Conservation (phyloP, 2,329 filamentous ascomycete genomes). For the Verticillium albo-atrum region DNA sequence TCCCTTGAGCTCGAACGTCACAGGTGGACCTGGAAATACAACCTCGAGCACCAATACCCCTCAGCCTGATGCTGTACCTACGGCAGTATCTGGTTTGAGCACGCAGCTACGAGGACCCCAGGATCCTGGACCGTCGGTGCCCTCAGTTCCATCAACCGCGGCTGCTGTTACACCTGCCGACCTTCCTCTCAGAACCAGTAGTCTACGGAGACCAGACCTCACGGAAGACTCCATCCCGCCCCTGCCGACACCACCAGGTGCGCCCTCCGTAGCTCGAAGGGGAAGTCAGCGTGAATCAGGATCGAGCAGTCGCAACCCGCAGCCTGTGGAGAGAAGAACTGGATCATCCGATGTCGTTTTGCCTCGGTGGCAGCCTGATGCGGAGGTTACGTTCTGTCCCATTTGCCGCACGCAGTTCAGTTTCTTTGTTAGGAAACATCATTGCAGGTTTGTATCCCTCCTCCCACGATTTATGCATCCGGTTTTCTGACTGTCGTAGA, state of each 20-base stretch:
- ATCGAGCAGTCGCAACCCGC: neutral
- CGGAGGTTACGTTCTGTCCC: slow-evolving; percentile 75
- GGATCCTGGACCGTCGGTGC: neutral
- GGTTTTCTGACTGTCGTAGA: slow-evolving; percentile 28
- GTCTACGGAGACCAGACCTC: slow-evolving; percentile 3
- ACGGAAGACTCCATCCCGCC: slow-evolving; percentile 1
- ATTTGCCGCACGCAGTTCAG: slow-evolving; percentile 79
- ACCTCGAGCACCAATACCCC: neutral
- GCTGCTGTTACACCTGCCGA: neutral
- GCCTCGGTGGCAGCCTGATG: slow-evolving; percentile 85
- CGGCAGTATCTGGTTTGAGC: neutral
- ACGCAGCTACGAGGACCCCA: neutral
- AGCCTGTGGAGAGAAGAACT: neutral
- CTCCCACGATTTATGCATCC: neutral
- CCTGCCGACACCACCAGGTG: neutral
- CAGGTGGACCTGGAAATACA: neutral
- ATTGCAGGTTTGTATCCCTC: slow-evolving; percentile 67
- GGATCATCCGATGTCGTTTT: slow-evolving; percentile 44
- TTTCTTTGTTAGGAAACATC: slow-evolving; percentile 85
- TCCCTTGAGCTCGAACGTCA: neutral
- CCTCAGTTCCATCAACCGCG: neutral
- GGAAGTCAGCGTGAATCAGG: neutral
- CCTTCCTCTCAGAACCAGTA: neutral
- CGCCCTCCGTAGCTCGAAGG: neutral
- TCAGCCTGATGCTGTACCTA: neutral